Evolutionary conservation across 768 basidiomycete genomes (phyloP).

Genomic region (Kwoniella bestiolae): DNA sequence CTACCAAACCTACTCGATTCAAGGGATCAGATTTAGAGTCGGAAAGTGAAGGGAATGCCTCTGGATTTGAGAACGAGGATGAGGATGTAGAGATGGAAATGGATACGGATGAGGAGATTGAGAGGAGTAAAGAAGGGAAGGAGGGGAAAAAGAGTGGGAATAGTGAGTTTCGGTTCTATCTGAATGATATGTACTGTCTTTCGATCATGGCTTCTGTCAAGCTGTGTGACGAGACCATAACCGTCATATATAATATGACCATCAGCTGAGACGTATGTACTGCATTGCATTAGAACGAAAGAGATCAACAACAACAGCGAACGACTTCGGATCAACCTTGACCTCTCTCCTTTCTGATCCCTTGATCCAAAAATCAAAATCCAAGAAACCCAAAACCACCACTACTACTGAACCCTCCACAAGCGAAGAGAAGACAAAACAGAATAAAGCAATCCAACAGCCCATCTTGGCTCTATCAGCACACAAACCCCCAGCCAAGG

Average conservation of each 20-base stretch:
- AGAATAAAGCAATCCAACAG: not conserved
- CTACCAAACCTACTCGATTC: constrained; percentile 4
- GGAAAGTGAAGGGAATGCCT: constrained; percentile 34
- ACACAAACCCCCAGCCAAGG: constrained; percentile 44
- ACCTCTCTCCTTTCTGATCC: constrained; percentile 52
- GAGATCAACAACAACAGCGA: constrained; percentile 52
- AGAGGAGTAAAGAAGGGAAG: constrained; percentile 42
- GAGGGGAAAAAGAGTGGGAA: constrained; percentile 46
- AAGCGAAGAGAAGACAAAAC: constrained; percentile 13
- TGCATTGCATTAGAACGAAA: constrained; percentile 49
- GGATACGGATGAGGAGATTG: constrained; percentile 55
- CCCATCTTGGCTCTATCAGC: constrained; percentile 56
- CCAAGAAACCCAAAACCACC: constrained; percentile 14
- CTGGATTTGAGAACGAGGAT: constrained; percentile 29
- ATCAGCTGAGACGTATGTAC: not conserved
- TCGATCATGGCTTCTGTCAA: too few relatives aligned
- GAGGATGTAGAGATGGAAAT: constrained; percentile 52
- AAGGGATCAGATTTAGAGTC: constrained; percentile 25
- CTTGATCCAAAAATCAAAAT: constrained; percentile 18
- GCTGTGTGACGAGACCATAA: too few relatives aligned
- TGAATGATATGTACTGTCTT: too few relatives aligned
- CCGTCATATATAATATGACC: not conserved
- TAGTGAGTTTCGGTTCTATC: too few relatives aligned
- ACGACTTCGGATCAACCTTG: constrained; percentile 55
- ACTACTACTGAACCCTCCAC: constrained; percentile 13